A percentile compares a stretch with the other conserved stretches of the same genome.
phyloP scores from a whole-genome alignment of 441 rosid genomes.

The Pelargonium fulgidum region DNA sequence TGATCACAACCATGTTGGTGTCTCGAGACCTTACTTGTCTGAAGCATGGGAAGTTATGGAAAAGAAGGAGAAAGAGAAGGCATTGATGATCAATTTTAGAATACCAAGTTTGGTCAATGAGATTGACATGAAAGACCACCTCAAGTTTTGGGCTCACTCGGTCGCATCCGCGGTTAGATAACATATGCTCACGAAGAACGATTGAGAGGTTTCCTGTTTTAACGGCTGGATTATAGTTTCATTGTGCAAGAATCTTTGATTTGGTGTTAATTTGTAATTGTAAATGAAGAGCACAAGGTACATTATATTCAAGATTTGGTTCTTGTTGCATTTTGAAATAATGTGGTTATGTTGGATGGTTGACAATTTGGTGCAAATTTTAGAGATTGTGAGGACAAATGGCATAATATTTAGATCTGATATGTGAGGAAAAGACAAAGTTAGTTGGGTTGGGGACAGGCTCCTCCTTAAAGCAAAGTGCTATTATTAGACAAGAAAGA shows the following conservation, averaged over 20 bases:
- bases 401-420: not conserved
- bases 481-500: not conserved
- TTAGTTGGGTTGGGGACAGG: conserved; percentile 3
- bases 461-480: conserved; percentile 4
- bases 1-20: conserved; percentile 15
- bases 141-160: conserved; percentile 70
- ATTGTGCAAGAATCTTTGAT: not conserved
- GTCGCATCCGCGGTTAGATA: conserved; percentile 66
- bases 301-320: too few relatives aligned
- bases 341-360: too few relatives aligned
- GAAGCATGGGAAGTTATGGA: conserved; percentile 66
- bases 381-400: too few relatives aligned
- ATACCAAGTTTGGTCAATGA: conserved; percentile 45
- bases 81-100: conserved; percentile 44
- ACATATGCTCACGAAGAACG: not conserved
- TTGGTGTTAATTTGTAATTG: not conserved
- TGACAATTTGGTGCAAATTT: too few relatives aligned
- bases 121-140: conserved; percentile 54
- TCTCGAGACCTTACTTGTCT: conserved; percentile 58
- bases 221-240: too few relatives aligned
- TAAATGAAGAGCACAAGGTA: conserved; percentile 11
- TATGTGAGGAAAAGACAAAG: not conserved
- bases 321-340: too few relatives aligned
- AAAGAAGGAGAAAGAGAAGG: conserved; percentile 30
- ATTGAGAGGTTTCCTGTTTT: too few relatives aligned